Evolutionary conservation across 371 early-diverging fungal genomes (phyloP), one percentile per base, ranked within the genome.

Genomic region (Saksenaea oblongispora): DNA sequence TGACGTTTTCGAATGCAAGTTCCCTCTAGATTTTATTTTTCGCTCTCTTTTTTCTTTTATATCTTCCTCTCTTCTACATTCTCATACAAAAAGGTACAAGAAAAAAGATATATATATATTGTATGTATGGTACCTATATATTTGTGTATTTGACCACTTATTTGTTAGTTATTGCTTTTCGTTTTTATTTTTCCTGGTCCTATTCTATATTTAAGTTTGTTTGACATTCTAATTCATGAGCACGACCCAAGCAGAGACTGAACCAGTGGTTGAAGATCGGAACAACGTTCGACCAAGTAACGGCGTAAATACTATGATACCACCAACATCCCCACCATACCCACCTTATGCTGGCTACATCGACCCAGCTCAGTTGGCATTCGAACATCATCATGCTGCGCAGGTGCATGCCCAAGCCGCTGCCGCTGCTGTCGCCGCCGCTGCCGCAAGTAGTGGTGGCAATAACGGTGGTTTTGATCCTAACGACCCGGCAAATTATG

Each of bases 401-500:
- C 61, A 51, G 37, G 18, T 57, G 39, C 27, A 41, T 57, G 37
- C 58, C 36, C 36, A 57, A 24, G 47, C 39, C 44, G 59, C 34
- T 41, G 47, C 41, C 37, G 47, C 47, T 44, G 41, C 34, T 41
- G 59, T 39, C 26, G 39, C 44, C 15, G 42, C 44, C n/a, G 56
- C 44, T 17, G 47, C 47, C 11, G 44, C 44, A 31, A 31, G 39
- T 13, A 27, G 44, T 31, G 39, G 47, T 44, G 61, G 34, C 27
- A 34, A 47, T 22, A 51, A 51, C 24, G 54, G 53, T 51, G 62
- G 62, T 42, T 57, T 55, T 47, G 68, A 70, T 39, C 62, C 74
- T 17, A 65, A 58, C 26, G 59, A 63, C 54, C 42, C 66, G 28
- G 22, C 67, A 18, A 58, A 64, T 2, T 73, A 56, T 65, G 66